Evolutionary conservation across 2,329 filamentous ascomycete species (phyloP), one percentile per base, ranked within the genome.

Genomic region (Neonectria neomacrospora): DNA sequence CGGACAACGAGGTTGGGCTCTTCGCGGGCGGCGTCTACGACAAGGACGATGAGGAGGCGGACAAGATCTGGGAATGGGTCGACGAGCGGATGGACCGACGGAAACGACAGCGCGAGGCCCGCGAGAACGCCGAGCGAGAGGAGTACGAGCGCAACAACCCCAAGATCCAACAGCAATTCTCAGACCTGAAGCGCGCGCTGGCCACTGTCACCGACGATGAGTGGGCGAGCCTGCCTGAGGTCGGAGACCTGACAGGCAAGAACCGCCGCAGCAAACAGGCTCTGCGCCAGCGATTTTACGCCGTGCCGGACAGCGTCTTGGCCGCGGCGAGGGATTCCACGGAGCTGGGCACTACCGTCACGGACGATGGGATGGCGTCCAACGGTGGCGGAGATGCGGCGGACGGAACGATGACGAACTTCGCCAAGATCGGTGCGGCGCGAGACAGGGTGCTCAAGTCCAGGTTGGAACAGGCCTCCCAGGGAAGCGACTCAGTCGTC

Each of bases 101-200:
- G 67, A 96, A 91, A 82, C 86, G 87, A 71, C 90, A 95, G 88
- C 97, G 96, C 88, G 96, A 99, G 91, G 91, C 90, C 76, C 93
- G 96, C 78, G 96, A 99, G 80, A 85, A 91, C 77, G 87, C 92
- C 82, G 95, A 99, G 83, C 89, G 86, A 78, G 93, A 97, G 76
- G 94, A 98, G 75, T 97, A 97, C 85, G 95, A 99, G 82, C 90
- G 91, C 71, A 95, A 97, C 78, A 98, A 99, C 77, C 96, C 96
- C 14, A 99, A 98, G 80, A 97, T 99, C 55, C 93, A 97, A 76
- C 93, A 97, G 71, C 96, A 99, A 78, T 99, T 99, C 78, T 94
- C 94, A 76, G 96, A 98, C 73, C 82, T 98, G 54, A 99, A 99
- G 80, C 88, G 96, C 74, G 93, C 93, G 5, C 86, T 99, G 39